A percentile compares a stretch with the other conserved stretches of the same genome.
These are phyloP conservation scores for Lachnellula arida DNA, from an alignment of 2,329 filamentous ascomycete species.

Conservation along the genomic window DNA sequence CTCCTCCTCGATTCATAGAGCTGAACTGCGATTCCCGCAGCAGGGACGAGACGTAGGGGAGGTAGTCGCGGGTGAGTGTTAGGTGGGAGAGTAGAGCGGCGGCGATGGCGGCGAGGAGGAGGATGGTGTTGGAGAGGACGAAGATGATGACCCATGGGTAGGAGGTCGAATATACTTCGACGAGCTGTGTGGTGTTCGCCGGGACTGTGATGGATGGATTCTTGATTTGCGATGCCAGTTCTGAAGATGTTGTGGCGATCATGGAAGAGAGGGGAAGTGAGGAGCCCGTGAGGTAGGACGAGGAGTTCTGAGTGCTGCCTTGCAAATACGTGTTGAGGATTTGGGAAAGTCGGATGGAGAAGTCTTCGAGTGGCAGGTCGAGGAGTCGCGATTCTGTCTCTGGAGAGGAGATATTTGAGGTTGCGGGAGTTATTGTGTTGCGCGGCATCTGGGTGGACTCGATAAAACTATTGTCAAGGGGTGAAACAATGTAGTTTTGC, in stretches of 20 bases:
- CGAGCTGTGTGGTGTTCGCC: background rate
- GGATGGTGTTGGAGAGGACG: slow-evolving; percentile 8
- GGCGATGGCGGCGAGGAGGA: slow-evolving; percentile 14
- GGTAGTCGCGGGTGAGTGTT: slow-evolving; percentile 10
- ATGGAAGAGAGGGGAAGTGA: background rate
- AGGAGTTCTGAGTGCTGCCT: slow-evolving; percentile 10
- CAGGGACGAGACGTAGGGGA: slow-evolving; percentile 13
- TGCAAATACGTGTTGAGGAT: slow-evolving; percentile 17
- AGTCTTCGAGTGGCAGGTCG: slow-evolving; percentile 13
- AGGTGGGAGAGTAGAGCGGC: slow-evolving; percentile 7
- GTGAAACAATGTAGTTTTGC: slow-evolving; percentile 20
- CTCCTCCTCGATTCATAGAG: slow-evolving; percentile 12
- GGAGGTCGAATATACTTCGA: slow-evolving; percentile 1
- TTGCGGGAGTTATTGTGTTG: background rate
- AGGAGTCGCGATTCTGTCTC: slow-evolving; percentile 12
- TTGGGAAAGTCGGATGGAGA: slow-evolving; percentile 13
- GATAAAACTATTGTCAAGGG: slow-evolving; percentile 15
- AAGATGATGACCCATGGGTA: slow-evolving; percentile 14
- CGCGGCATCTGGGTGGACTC: slow-evolving; percentile 10
- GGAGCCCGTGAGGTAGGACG: slow-evolving; percentile 9
- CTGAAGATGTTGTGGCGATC: background rate
- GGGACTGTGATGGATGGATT: slow-evolving; percentile 10
- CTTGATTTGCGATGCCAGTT: slow-evolving; percentile 5
- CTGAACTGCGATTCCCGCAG: slow-evolving; percentile 12
- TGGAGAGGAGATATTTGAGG: background rate